These are phyloP conservation scores for Fusarium napiforme DNA, from an alignment of 2,329 filamentous ascomycete genomes.

Conservation along the genomic window DNA sequence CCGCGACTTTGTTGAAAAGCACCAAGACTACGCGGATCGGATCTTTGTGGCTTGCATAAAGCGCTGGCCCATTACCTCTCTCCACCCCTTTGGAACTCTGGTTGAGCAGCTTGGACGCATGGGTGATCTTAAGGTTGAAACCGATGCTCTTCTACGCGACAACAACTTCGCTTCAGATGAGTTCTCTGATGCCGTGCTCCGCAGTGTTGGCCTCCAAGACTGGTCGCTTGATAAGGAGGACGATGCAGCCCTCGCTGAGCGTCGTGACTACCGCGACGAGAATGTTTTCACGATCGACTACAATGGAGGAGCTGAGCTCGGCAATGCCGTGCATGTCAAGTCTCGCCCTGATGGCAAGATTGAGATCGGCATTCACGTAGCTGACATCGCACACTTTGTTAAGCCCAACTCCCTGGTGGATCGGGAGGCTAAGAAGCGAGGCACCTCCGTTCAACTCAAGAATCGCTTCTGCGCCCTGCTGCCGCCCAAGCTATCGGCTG, in stretches of 20 bases:
- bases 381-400: slow-evolving; percentile 96
- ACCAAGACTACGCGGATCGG: slow-evolving; percentile 95
- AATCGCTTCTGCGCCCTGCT: slow-evolving; percentile 90
- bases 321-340: slow-evolving; percentile 94
- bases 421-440: slow-evolving; percentile 96
- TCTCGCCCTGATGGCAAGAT: slow-evolving; percentile 83
- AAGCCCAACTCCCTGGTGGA: slow-evolving; percentile 96
- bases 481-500: slow-evolving; percentile 83
- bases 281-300: slow-evolving; percentile 93
- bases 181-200: slow-evolving; percentile 94
- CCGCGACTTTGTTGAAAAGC: slow-evolving; percentile 97
- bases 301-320: slow-evolving; percentile 86
- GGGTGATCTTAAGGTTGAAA: slow-evolving; percentile 97
- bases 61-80: slow-evolving; percentile 98
- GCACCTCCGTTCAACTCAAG: slow-evolving; percentile 93
- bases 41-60: slow-evolving; percentile 99
- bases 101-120: slow-evolving; percentile 97
- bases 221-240: slow-evolving; percentile 90
- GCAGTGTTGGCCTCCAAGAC: slow-evolving; percentile 90
- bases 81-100: slow-evolving; percentile 97
- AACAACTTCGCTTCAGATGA: slow-evolving; percentile 99
- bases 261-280: slow-evolving; percentile 91
- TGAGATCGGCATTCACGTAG: slow-evolving; percentile 94
- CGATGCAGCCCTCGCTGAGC: slow-evolving; percentile 75
- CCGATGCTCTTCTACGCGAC: slow-evolving; percentile 93